Base-by-base conservation (phyloP, 2,329 filamentous ascomycete genomes). In the Mycogone perniciosa region DNA sequence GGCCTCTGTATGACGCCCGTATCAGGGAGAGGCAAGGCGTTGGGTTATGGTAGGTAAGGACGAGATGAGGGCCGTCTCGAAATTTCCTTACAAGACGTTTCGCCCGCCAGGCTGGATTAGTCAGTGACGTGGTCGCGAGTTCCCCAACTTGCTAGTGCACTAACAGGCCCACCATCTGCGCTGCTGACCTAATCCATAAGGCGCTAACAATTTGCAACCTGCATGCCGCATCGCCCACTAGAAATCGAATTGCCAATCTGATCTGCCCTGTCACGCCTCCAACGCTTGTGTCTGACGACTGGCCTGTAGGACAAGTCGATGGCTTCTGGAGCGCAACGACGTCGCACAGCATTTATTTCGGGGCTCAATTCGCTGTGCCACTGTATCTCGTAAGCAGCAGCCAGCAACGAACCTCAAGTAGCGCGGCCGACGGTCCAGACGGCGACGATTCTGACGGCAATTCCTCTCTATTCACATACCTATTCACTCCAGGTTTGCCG, bases 121-220 rank as follows among this genome's bases (percentile, higher is more conserved):
- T 29, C 26, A 29, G 39, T 42, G 39, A 29, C 39, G 39, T 42
- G 26, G 39, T 42, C 26, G 39, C 39, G 11, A 42, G 13, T 10
- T 9, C 39, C 26, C 13, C 39, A 42, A 42, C 27, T 26, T 50
- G 51, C 30, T 50, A 50, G 51, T 39, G 41, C 46, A 33, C 46
- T 52, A 52, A 45, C 51, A 41, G 44, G 40, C 40, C 35, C 51
- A 52, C 51, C 37, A 50, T 53, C 39, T 46, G 44, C 31, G 30
- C 37, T 31, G 42, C 51, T 45, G 45, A 50, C 46, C 41, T 50
- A 43, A 50, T 50, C 46, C 38, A 11, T 53, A 48, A 53, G 50
- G 51, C 51, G 46, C 51, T 53, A 53, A 53, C 51, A 49, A 50
- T 48, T 52, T 52, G 13, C 43, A 44, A 44, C 50, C 38, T 40